A percentile compares a stretch with the other conserved stretches of the same genome.
These are phyloP conservation scores for Termitomyces eurrhizus DNA, from an alignment of 768 basidiomycete genomes.

Conservation along the genomic window DNA sequence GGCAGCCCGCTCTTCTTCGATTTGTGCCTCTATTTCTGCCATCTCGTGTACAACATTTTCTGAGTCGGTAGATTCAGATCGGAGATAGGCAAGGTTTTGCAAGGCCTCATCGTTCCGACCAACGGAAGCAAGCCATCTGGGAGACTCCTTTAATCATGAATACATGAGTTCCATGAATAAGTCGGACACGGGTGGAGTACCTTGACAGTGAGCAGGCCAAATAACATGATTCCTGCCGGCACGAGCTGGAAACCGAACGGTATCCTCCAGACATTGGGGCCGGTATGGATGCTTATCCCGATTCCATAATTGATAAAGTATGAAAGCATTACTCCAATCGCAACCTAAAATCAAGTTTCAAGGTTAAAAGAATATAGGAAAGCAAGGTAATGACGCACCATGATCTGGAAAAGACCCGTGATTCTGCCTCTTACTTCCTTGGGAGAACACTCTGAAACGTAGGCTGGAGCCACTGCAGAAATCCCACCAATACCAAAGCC, in stretches of 20 bases:
- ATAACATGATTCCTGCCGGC: slow-evolving; percentile 54
- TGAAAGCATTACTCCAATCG: slow-evolving; percentile 80
- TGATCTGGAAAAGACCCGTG: slow-evolving; percentile 83
- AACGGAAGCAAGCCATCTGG: slow-evolving; percentile 70
- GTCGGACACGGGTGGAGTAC: slow-evolving; percentile 18
- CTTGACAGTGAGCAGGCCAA: slow-evolving; percentile 67
- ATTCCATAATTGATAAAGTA: slow-evolving; percentile 77
- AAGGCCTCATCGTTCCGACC: slow-evolving; percentile 52
- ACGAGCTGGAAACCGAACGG: slow-evolving; percentile 76
- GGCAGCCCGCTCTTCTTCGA: slow-evolving; percentile 66
- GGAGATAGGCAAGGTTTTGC: slow-evolving; percentile 60
- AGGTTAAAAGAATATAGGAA: neutral
- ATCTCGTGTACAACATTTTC: slow-evolving; percentile 53
- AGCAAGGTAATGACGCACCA: slow-evolving; percentile 36
- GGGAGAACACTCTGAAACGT: slow-evolving; percentile 83
- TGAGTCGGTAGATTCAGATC: slow-evolving; percentile 38
- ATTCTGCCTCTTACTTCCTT: slow-evolving; percentile 85
- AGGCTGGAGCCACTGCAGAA: slow-evolving; percentile 80
- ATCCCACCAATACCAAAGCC: slow-evolving; percentile 83
- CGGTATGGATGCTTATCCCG: slow-evolving; percentile 44
- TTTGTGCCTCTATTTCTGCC: slow-evolving; percentile 80
- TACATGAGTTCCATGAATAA: neutral
- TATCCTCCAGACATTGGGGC: slow-evolving; percentile 59
- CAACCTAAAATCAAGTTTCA: slow-evolving; percentile 35
- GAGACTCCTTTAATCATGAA: slow-evolving; percentile 53